These are phyloP conservation scores for Nepenthes alata DNA, from an alignment of 179 eudicot genomes.

Conservation along the genomic window DNA sequence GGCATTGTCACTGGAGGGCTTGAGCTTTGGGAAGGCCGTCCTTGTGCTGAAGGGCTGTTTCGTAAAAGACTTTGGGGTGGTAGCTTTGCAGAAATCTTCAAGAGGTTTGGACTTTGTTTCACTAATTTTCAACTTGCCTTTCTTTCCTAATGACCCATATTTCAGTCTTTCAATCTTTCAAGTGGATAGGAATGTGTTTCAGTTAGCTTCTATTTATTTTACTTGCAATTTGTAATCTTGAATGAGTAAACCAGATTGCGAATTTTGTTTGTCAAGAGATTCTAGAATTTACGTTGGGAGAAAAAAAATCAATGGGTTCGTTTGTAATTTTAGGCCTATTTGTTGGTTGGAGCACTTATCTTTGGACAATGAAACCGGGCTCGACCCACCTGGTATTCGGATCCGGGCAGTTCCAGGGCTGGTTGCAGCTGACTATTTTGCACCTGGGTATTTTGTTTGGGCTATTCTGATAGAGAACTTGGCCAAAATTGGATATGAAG, in stretches of 20 bases:
- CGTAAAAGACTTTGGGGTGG: constrained; percentile 56
- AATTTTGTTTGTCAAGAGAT: too few relatives aligned
- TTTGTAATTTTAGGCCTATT: constrained; percentile 32
- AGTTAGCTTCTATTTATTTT: too few relatives aligned
- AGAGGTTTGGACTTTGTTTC: constrained; percentile 22
- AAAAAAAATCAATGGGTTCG: too few relatives aligned
- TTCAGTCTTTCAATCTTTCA: too few relatives aligned
- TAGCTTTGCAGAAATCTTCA: constrained; percentile 41
- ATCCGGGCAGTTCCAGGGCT: constrained; percentile 47
- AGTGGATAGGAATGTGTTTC: too few relatives aligned
- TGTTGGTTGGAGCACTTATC: constrained; percentile 69
- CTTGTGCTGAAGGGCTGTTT: constrained; percentile 48
- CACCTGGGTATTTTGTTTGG: constrained; percentile 59
- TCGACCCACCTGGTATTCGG: constrained; percentile 59
- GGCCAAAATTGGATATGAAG: constrained; percentile 51
- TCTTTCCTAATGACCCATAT: too few relatives aligned
- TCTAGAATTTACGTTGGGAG: too few relatives aligned
- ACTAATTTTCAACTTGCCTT: too few relatives aligned
- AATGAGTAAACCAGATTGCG: too few relatives aligned
- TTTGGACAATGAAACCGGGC: constrained; percentile 47
- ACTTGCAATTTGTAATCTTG: too few relatives aligned
- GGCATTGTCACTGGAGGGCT: constrained; percentile 62
- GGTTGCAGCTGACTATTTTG: constrained; percentile 59
- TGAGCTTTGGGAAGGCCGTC: constrained; percentile 63
- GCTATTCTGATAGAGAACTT: constrained; percentile 42